These are phyloP conservation scores for Paecilomyces fulvus DNA, from an alignment of 2,329 filamentous ascomycete species.

Conservation along the genomic window DNA sequence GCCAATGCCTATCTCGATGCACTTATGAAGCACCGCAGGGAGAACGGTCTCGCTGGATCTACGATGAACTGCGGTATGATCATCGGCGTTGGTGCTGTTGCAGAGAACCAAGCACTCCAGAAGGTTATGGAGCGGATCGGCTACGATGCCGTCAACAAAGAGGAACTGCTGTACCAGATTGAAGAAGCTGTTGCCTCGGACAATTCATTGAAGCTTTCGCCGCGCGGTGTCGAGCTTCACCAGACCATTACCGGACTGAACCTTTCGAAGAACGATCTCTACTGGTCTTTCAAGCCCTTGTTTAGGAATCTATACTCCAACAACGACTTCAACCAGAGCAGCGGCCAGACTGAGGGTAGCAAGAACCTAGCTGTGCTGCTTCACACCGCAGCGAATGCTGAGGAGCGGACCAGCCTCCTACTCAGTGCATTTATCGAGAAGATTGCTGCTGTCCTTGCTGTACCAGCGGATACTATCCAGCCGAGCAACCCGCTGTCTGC, in stretches of 20 bases:
- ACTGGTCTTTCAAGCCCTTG: constrained; percentile 10
- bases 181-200: constrained; percentile 11
- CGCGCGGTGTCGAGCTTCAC: constrained; percentile 8
- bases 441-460: constrained; percentile 5
- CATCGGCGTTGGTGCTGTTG: constrained; percentile 8
- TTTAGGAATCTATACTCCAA: constrained; percentile 14
- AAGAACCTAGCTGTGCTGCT: constrained; percentile 9
- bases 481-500: constrained; percentile 9
- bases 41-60: constrained; percentile 7
- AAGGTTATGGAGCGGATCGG: constrained; percentile 13
- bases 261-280: constrained; percentile 10
- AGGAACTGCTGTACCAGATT: constrained; percentile 13
- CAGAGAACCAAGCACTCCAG: constrained; percentile 11
- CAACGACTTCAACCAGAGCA: constrained; percentile 9
- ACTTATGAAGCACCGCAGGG: constrained; percentile 9
- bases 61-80: constrained; percentile 9
- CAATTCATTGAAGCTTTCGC: neutral
- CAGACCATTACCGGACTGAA: constrained; percentile 16
- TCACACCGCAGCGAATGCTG: constrained; percentile 4
- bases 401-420: constrained; percentile 5
- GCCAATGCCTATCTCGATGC: constrained; percentile 15
- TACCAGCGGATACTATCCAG: constrained; percentile 5
- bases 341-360: constrained; percentile 1
- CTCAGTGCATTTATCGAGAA: constrained; percentile 10
- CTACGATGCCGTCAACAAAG: constrained; percentile 13